phyloP scores from a whole-genome alignment of 768 basidiomycete genomes.

The Amylocystis lapponica region DNA sequence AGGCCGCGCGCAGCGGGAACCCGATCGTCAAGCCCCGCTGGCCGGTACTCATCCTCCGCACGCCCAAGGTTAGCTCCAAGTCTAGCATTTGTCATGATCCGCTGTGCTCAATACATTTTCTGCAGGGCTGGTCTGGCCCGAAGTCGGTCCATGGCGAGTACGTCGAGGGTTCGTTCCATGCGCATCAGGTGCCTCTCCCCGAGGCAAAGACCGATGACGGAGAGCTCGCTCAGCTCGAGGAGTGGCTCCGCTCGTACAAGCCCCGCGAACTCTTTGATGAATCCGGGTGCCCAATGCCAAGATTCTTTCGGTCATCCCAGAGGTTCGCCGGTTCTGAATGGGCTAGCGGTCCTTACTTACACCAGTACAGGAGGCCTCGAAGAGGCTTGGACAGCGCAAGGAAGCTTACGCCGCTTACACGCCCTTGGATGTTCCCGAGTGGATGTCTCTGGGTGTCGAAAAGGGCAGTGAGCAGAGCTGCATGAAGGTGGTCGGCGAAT shows the following conservation, averaged over 20 bases:
- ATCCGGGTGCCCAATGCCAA: slow-evolving; percentile 47
- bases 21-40: slow-evolving; percentile 86
- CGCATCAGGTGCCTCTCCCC: slow-evolving; percentile 88
- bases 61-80: slow-evolving; percentile 56
- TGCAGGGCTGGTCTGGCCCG: slow-evolving; percentile 60
- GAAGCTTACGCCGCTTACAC: slow-evolving; percentile 60
- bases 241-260: slow-evolving; percentile 72
- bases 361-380: slow-evolving; percentile 36
- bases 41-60: slow-evolving; percentile 83
- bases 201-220: slow-evolving; percentile 55
- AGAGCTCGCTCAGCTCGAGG: slow-evolving; percentile 57
- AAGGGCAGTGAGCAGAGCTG: slow-evolving; percentile 62
- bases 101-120: background rate
- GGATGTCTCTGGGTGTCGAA: slow-evolving; percentile 47
- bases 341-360: too few species aligned
- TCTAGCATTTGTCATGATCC: background rate
- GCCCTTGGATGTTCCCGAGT: slow-evolving; percentile 61
- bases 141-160: slow-evolving; percentile 60
- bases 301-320: slow-evolving; percentile 58
- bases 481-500: slow-evolving; percentile 65
- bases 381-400: slow-evolving; percentile 64
- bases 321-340: too few species aligned
- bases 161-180: slow-evolving; percentile 76
- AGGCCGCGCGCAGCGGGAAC: slow-evolving; percentile 67
- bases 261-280: slow-evolving; percentile 61